Conservation (phyloP, 2,329 filamentous ascomycete genomes). For the Tolypocladium sp. region DNA sequence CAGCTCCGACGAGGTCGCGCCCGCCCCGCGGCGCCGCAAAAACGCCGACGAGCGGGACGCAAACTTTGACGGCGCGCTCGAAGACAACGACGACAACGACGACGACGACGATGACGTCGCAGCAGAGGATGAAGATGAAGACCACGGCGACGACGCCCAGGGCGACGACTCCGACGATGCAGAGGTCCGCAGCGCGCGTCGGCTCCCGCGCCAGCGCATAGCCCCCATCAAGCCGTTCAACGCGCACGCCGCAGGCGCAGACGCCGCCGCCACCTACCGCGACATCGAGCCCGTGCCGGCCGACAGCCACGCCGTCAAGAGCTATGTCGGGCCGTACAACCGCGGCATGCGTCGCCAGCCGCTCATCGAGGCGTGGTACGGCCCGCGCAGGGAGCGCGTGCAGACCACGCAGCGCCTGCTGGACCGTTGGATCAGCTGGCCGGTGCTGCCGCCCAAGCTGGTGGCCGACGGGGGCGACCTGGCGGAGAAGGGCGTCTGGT, state of each 20-base stretch:
- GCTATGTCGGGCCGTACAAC: slow-evolving; percentile 26
- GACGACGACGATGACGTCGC: slow-evolving; percentile 21
- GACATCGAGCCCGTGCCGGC: slow-evolving; percentile 23
- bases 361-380: slow-evolving; percentile 31
- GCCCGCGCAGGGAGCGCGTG: slow-evolving; percentile 25
- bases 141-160: slow-evolving; percentile 10
- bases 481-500: slow-evolving; percentile 28
- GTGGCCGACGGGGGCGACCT: slow-evolving; percentile 16
- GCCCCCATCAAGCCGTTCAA: not conserved
- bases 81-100: not conserved
- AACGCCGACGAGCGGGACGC: slow-evolving; percentile 17
- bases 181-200: not conserved
- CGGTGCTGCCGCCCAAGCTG: slow-evolving; percentile 28
- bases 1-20: slow-evolving; percentile 19
- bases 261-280: not conserved
- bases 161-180: slow-evolving; percentile 5
- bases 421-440: slow-evolving; percentile 30
- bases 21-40: slow-evolving; percentile 11
- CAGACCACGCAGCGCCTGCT: slow-evolving; percentile 26
- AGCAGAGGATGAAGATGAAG: not conserved
- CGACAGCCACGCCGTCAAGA: slow-evolving; percentile 20
- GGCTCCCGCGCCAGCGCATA: not conserved
- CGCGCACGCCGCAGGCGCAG: not conserved
- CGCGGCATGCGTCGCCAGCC: slow-evolving; percentile 20
- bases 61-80: slow-evolving; percentile 18